These are phyloP conservation scores for Davidsoniella neocaledoniae DNA, from an alignment of 2,329 filamentous ascomycete species.

Conservation along the genomic window DNA sequence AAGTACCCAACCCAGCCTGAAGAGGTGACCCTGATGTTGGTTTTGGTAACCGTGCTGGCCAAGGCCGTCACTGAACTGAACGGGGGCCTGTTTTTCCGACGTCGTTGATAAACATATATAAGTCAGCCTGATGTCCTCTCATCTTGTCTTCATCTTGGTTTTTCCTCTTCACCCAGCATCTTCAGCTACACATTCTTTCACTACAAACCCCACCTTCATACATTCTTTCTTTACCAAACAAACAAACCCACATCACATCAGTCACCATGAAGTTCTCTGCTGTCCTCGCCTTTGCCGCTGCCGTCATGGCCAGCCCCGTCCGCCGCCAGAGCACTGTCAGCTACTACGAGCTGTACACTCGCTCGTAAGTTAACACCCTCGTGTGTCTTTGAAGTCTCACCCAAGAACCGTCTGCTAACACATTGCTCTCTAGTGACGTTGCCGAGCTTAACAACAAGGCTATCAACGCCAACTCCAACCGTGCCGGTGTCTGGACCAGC, in stretches of 20 bases:
- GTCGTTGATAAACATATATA: too few species aligned
- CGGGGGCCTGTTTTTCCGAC: too few species aligned
- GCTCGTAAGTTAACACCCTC: constrained; percentile 3
- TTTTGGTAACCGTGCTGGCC: too few species aligned
- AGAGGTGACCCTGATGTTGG: too few species aligned
- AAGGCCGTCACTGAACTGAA: too few species aligned
- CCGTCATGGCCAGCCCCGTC: constrained; percentile 7
- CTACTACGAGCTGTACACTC: constrained; percentile 5
- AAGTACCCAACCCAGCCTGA: too few species aligned
- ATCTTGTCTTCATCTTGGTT: background rate
- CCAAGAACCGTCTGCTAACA: background rate
- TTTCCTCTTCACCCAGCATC: background rate
- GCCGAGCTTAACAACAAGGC: constrained; percentile 8
- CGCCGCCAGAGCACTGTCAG: background rate
- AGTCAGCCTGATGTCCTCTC: background rate
- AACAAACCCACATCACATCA: background rate
- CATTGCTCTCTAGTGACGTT: background rate
- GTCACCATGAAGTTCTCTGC: constrained; percentile 7
- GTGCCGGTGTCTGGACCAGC: constrained; percentile 7
- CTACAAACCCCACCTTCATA: background rate
- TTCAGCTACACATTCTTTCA: background rate
- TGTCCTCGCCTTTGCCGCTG: constrained; percentile 2
- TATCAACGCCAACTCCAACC: background rate
- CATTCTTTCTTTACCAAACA: too few species aligned
- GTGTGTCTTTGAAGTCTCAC: background rate